Evolutionary conservation across 345 rosid genomes (phyloP).

Genomic region (Isatis tinctoria): DNA sequence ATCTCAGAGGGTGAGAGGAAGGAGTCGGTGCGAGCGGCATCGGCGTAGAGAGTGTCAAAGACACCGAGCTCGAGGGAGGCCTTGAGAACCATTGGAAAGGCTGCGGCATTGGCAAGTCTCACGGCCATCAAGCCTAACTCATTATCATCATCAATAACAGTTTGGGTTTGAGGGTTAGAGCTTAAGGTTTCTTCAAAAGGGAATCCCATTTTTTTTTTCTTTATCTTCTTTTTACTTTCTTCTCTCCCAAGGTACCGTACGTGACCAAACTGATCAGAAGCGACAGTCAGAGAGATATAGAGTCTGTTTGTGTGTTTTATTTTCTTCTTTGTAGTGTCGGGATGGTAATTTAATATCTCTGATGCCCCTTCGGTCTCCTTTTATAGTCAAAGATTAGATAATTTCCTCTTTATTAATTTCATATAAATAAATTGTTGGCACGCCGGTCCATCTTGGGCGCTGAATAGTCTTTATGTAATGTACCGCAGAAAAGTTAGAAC

Average conservation of each 20-base stretch:
- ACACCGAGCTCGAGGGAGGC: slow-evolving; percentile 42
- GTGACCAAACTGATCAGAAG: background rate
- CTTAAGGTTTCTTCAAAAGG: slow-evolving; percentile 14
- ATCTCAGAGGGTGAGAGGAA: slow-evolving; percentile 41
- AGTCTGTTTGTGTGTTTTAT: background rate
- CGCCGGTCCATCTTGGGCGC: slow-evolving; percentile 1
- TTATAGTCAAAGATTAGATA: background rate
- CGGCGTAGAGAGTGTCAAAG: slow-evolving; percentile 34
- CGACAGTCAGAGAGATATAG: background rate
- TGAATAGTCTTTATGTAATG: background rate
- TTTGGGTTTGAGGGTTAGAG: background rate
- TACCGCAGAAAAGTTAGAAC: background rate
- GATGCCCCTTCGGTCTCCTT: slow-evolving; percentile 10
- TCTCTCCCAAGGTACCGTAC: background rate
- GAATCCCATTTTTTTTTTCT: background rate
- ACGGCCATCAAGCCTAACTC: slow-evolving; percentile 37
- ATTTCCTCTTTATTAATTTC: background rate
- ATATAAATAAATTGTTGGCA: background rate
- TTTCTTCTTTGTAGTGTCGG: slow-evolving; percentile 4
- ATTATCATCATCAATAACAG: slow-evolving; percentile 20
- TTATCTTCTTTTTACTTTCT: background rate
- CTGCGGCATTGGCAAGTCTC: slow-evolving; percentile 28
- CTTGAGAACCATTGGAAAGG: slow-evolving; percentile 42
- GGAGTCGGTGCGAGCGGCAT: background rate
- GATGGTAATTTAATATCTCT: background rate